Base-by-base conservation (phyloP, 441 rosid genomes). In the Populus hybrid region DNA sequence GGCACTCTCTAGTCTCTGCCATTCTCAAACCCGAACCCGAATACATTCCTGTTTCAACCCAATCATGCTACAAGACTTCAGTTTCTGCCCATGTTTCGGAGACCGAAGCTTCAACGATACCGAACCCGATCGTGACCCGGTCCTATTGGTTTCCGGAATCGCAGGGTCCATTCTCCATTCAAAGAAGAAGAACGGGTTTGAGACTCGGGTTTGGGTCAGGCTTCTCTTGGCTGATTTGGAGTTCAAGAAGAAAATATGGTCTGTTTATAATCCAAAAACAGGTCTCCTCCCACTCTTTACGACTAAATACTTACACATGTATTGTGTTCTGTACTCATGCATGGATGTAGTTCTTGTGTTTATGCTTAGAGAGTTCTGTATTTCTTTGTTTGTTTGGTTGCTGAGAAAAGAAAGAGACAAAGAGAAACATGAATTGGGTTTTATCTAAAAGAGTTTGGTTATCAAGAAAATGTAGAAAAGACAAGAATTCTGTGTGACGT, bases 81-180 rank as follows among this genome's bases (percentile, higher is more conserved):
- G 40, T 78, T 78, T 77, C 73, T 90, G 89, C 76, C 91, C 94
- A 30, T 89, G 92, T 74, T 92, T 92, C 83, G 84, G 86, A 3
- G 71, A 78, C 46, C 70, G 71, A 65, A 72, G 67, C 85, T 64
- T 73, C 67, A 81, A 68, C 6, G 85, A 82, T 6, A 21, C 63
- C 46, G 82, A 73, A 26, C 65, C 75, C 16, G 92, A 88, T 28
- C 82, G 78, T 11, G 91, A 94, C 77, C 95, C 97, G 2, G 90
- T 94, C 0, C 83, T 94, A 6, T 88, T 94, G 9, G 88, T 92
- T 6, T 90, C 98, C 21, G 97, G 98, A 8, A 85, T 94, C 3
- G 96, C 95, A 50, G 96, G 97, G 3, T 94, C 97, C 80, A 85
- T 94, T 73, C 92, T 94, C 76, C 84, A 92, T 79, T 90, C 98